phyloP scores from a whole-genome alignment of 2,329 filamentous ascomycete genomes.

The Colletotrichum cuscutae region DNA sequence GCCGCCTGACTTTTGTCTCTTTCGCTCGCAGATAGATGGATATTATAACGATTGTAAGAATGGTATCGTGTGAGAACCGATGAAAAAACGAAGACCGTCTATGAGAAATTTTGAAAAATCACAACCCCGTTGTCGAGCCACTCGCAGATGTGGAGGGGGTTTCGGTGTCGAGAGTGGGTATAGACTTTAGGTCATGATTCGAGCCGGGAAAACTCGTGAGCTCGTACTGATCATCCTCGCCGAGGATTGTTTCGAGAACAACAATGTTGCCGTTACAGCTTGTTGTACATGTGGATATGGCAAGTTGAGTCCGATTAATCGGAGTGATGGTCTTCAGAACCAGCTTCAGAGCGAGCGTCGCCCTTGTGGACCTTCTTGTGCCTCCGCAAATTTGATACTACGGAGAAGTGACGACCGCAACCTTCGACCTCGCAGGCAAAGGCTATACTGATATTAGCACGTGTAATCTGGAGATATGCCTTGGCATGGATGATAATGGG shows the following conservation, averaged over 20 bases:
- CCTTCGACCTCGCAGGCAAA: constrained; percentile 95
- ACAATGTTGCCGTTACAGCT: background rate
- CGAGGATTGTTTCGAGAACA: constrained; percentile 3
- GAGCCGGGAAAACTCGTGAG: constrained; percentile 34
- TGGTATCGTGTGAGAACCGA: constrained; percentile 27
- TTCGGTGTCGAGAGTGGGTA: constrained; percentile 21
- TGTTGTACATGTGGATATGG: background rate
- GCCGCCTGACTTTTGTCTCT: constrained; percentile 32
- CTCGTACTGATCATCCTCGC: constrained; percentile 27
- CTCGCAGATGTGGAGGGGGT: background rate
- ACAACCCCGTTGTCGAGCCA: constrained; percentile 10
- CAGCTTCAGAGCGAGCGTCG: constrained; percentile 71
- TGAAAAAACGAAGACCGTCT: constrained; percentile 22
- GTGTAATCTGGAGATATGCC: background rate
- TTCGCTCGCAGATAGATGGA: constrained; percentile 34
- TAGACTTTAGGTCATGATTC: constrained; percentile 31
- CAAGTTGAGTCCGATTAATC: constrained; percentile 50
- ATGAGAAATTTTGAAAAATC: background rate
- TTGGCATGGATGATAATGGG: background rate
- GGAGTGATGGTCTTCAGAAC: constrained; percentile 72
- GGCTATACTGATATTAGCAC: constrained; percentile 62
- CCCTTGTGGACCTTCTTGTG: constrained; percentile 97
- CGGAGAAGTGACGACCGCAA: constrained; percentile 95
- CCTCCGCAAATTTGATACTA: constrained; percentile 92
- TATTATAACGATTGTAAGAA: constrained; percentile 36